A percentile compares a stretch with the other conserved stretches of the same genome.
These are phyloP conservation scores for Stropharia rugosoannulata DNA, from an alignment of 768 basidiomycete species.

Conservation along the genomic window DNA sequence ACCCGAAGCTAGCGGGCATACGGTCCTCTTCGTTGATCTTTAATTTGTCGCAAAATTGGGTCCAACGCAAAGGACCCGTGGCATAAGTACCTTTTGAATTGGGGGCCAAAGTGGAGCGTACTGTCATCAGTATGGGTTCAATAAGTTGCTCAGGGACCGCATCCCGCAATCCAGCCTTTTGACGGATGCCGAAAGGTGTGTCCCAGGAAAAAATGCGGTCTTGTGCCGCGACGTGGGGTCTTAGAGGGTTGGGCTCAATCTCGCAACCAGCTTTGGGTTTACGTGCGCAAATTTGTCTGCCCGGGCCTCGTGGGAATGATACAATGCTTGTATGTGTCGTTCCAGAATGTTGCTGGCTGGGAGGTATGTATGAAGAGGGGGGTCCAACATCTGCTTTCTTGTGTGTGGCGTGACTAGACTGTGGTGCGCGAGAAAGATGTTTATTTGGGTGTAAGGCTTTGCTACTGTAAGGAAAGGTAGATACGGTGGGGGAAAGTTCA, in stretches of 20 bases:
- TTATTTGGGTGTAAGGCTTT: no score
- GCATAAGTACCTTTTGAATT: constrained; percentile 27
- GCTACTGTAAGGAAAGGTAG: not conserved
- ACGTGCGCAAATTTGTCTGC: not conserved
- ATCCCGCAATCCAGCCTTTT: not conserved
- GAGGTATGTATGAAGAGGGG: no score
- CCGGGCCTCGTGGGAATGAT: no score
- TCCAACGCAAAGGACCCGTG: constrained; percentile 32
- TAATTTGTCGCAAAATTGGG: constrained; percentile 33
- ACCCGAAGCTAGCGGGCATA: constrained; percentile 31
- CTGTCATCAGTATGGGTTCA: not conserved
- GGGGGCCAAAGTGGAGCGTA: constrained; percentile 17
- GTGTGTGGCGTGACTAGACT: no score
- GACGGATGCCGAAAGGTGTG: constrained; percentile 8
- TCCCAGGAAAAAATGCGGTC: constrained; percentile 5
- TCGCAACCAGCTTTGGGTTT: constrained; percentile 9
- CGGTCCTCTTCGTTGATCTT: constrained; percentile 23
- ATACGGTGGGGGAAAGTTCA: no score
- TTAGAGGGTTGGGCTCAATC: not conserved
- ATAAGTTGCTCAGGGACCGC: constrained; percentile 1
- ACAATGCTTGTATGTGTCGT: no score
- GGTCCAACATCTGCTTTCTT: no score
- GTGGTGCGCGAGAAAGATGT: no score
- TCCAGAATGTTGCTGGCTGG: no score
- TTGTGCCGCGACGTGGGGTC: constrained; percentile 11